A percentile compares a stretch with the other conserved stretches of the same genome.
Conservation (phyloP, 345 rosid species). For the Eucalyptus erythrocorys region DNA sequence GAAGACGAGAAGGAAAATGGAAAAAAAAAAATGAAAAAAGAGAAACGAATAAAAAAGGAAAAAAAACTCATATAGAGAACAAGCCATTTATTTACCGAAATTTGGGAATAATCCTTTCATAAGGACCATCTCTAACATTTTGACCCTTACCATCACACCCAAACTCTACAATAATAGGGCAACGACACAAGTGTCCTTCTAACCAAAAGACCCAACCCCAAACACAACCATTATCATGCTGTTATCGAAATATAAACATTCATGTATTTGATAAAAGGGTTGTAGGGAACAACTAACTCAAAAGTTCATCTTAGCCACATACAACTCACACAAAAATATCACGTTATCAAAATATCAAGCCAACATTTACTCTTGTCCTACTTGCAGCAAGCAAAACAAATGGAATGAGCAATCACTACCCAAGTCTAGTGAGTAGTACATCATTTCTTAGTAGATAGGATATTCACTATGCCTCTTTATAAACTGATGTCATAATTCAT, state of each 20-base stretch:
- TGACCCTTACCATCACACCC: slow-evolving; percentile 47
- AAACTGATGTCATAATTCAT: neutral
- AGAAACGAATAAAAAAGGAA: too few relatives aligned
- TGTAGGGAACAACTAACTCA: neutral
- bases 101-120: too few relatives aligned
- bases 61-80: too few relatives aligned
- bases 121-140: slow-evolving; percentile 82
- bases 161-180: too few relatives aligned
- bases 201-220: too few relatives aligned
- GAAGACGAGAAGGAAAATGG: too few relatives aligned
- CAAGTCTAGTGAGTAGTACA: neutral
- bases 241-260: neutral
- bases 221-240: too few relatives aligned
- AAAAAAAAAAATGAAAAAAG: too few relatives aligned
- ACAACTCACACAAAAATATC: neutral
- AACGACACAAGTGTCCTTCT: too few relatives aligned
- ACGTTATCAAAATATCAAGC: neutral
- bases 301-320: neutral
- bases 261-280: neutral
- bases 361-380: neutral
- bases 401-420: neutral
- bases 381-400: too few relatives aligned
- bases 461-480: neutral
- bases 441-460: neutral
- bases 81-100: too few relatives aligned